Percentiles rank a stretch among this genome's conserved stretches.
These are phyloP conservation scores for Geum urbanum DNA, from an alignment of 306 rosid genomes.

Conservation along the genomic window DNA sequence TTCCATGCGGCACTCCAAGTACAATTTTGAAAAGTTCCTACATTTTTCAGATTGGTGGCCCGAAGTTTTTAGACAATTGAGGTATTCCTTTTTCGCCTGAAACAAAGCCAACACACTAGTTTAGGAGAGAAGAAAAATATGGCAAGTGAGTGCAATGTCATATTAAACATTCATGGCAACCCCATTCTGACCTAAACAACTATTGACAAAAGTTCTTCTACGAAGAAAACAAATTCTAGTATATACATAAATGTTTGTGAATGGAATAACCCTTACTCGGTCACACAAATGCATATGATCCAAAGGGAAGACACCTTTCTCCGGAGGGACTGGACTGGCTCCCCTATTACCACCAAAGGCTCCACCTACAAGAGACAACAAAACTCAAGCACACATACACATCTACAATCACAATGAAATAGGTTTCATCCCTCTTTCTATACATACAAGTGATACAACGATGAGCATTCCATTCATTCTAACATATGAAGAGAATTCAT, in stretches of 20 bases:
- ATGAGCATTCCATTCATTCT: too few species aligned
- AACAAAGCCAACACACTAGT: conserved; percentile 16
- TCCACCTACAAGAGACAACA: conserved; percentile 52
- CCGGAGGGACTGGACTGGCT: conserved; percentile 85
- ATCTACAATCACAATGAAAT: not conserved
- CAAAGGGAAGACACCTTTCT: conserved; percentile 94
- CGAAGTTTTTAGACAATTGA: conserved; percentile 64
- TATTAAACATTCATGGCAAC: not conserved
- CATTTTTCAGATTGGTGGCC: conserved; percentile 75
- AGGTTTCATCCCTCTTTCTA: not conserved
- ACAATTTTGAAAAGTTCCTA: conserved; percentile 70
- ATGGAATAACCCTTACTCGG: conserved; percentile 40
- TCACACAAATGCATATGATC: conserved; percentile 95
- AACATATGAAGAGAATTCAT: too few species aligned
- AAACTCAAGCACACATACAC: not conserved
- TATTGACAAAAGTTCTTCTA: not conserved
- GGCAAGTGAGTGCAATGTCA: not conserved
- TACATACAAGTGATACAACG: not conserved
- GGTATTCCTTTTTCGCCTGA: conserved; percentile 88
- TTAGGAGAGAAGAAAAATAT: conserved; percentile 1
- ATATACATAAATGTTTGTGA: not conserved
- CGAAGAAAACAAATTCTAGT: not conserved
- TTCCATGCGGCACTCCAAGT: conserved; percentile 83
- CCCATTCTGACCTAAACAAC: conserved; percentile 1
- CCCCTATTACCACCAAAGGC: conserved; percentile 98